A percentile compares a stretch with the other conserved stretches of the same genome.
These are phyloP conservation scores for Ustilago crameri DNA, from an alignment of 1,284 basidiomycete genomes.

Conservation along the genomic window DNA sequence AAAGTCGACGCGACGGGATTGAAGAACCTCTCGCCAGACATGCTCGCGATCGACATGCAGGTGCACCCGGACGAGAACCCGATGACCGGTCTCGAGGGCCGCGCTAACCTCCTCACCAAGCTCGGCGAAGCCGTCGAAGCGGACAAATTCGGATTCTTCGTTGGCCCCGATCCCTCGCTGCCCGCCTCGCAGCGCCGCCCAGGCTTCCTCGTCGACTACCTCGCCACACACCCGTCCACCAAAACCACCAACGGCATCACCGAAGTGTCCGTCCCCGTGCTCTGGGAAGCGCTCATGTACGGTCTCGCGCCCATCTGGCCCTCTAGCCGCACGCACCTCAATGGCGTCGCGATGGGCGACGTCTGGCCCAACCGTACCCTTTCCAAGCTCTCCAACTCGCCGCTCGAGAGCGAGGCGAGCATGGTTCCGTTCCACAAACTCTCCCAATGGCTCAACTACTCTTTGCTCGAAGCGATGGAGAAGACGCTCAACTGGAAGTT, in stretches of 20 bases:
- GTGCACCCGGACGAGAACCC: slow-evolving; percentile 78
- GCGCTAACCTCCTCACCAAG: slow-evolving; percentile 74
- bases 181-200: slow-evolving; percentile 15
- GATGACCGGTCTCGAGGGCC: slow-evolving; percentile 89
- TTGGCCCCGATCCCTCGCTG: slow-evolving; percentile 18
- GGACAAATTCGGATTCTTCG: slow-evolving; percentile 49
- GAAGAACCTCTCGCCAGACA: slow-evolving; percentile 75
- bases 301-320: slow-evolving; percentile 91
- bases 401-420: slow-evolving; percentile 42
- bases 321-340: slow-evolving; percentile 75
- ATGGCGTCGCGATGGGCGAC: slow-evolving; percentile 81
- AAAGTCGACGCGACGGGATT: slow-evolving; percentile 76
- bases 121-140: slow-evolving; percentile 45
- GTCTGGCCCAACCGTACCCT: slow-evolving; percentile 77
- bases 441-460: slow-evolving; percentile 76
- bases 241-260: slow-evolving; percentile 54
- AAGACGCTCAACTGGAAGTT: slow-evolving; percentile 78
- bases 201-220: slow-evolving; percentile 73
- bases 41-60: slow-evolving; percentile 81
- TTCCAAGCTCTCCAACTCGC: not conserved
- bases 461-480: slow-evolving; percentile 54
- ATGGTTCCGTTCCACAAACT: slow-evolving; percentile 95
- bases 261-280: slow-evolving; percentile 53
- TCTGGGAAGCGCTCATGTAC: slow-evolving; percentile 85
- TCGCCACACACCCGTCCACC: slow-evolving; percentile 70